Evolutionary conservation across 2,329 filamentous ascomycete genomes (phyloP).

Genomic region (Venturia oleaginea): DNA sequence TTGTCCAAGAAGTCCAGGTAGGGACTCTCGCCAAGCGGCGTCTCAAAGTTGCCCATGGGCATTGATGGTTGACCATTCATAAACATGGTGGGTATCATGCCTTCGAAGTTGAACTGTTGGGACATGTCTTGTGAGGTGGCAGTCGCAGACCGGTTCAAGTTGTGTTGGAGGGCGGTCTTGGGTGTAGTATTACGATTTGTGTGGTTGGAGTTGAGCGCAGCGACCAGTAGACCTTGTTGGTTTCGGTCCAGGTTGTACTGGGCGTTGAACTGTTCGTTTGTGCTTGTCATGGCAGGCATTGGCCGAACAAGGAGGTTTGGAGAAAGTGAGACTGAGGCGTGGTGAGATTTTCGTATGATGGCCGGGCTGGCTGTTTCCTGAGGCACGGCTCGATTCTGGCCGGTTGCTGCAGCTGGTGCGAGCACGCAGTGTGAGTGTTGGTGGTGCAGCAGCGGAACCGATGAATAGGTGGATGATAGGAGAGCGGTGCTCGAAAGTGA

Average conservation of each 20-base stretch:
- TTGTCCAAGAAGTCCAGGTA: slow-evolving; percentile 74
- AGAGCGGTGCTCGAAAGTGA: too few relatives aligned
- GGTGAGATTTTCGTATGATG: neutral
- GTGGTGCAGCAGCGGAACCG: neutral
- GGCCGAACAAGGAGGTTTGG: neutral
- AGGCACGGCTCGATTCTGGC: neutral
- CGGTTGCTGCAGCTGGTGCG: neutral
- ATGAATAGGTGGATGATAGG: neutral
- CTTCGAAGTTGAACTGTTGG: slow-evolving; percentile 25
- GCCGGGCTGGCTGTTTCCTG: neutral
- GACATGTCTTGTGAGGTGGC: slow-evolving; percentile 10
- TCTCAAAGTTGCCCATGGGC: slow-evolving; percentile 36
- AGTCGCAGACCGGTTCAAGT: neutral
- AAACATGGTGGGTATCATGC: slow-evolving; percentile 24
- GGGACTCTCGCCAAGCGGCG: slow-evolving; percentile 59
- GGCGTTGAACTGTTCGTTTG: slow-evolving; percentile 23
- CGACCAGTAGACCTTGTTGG: slow-evolving; percentile 40
- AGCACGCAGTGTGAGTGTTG: neutral
- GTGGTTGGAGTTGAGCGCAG: slow-evolving; percentile 39
- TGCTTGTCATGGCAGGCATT: slow-evolving; percentile 7
- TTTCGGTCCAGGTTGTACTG: slow-evolving; percentile 36
- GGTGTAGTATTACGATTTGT: slow-evolving; percentile 20
- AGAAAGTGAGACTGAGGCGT: neutral
- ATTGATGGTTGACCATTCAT: slow-evolving; percentile 1
- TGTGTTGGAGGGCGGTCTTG: slow-evolving; percentile 20